A percentile compares a stretch with the other conserved stretches of the same genome.
Evolutionary conservation across 2,329 filamentous ascomycete genomes (phyloP).

Genomic region (Trichophaea hybrida): DNA sequence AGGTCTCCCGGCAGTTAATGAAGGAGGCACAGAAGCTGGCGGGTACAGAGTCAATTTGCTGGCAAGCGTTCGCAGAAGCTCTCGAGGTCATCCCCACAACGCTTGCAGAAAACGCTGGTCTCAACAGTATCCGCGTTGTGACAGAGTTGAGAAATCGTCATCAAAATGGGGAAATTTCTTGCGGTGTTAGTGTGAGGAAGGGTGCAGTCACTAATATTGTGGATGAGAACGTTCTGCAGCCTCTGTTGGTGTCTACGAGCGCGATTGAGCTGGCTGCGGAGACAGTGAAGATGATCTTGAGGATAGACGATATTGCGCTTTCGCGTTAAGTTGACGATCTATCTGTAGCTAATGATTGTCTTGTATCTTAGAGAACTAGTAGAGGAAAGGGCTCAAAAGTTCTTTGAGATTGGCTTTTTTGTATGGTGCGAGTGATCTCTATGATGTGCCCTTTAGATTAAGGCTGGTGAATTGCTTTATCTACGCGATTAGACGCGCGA

Average conservation of each 20-base stretch:
- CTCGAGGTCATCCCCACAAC: slow-evolving; percentile 96
- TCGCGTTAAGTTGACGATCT: slow-evolving; percentile 15
- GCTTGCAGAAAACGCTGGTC: slow-evolving; percentile 86
- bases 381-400: background rate
- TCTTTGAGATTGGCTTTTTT: background rate
- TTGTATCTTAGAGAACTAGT: slow-evolving; percentile 1
- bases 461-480: too few relatives aligned
- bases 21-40: slow-evolving; percentile 68
- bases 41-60: slow-evolving; percentile 94
- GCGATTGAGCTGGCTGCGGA: slow-evolving; percentile 93
- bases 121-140: slow-evolving; percentile 98
- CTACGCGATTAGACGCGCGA: background rate
- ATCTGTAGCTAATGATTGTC: background rate
- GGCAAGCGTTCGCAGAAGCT: slow-evolving; percentile 96
- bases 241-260: slow-evolving; percentile 88
- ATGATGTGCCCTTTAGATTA: background rate
- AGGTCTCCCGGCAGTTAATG: slow-evolving; percentile 76
- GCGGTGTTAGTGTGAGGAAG: slow-evolving; percentile 94
- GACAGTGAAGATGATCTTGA: slow-evolving; percentile 88
- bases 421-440: background rate
- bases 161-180: slow-evolving; percentile 87
- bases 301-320: slow-evolving; percentile 36
- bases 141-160: slow-evolving; percentile 90
- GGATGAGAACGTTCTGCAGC: slow-evolving; percentile 93
- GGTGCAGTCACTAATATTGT: slow-evolving; percentile 91